Evolutionary conservation across 805 yeast genomes (phyloP), one percentile per base, ranked within the genome.

Genomic region (Hanseniaspora guilliermondii): DNA sequence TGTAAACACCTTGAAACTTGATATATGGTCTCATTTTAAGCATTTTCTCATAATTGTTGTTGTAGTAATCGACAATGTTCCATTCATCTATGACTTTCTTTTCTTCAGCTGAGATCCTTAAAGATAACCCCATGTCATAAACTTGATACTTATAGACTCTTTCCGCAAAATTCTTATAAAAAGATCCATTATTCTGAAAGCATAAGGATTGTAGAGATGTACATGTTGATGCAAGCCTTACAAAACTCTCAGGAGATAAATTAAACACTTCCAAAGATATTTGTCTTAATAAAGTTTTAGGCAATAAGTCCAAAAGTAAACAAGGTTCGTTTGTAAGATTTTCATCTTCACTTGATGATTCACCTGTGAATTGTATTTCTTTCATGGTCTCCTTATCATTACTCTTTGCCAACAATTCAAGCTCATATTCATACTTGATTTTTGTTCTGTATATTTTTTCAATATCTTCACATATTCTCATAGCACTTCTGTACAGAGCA

Each of bases 1-100:
- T 85, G 61, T 91, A 91, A 19, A 87, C 75, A 1, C 98, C 98
- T 53, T 79, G 73, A 65, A 78, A 86, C 62, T 91, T 83, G 35
- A 89, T 61, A 61, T 82, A 83, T 0, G 97, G 96, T 39, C 96
- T 70, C 37, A 76, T 75, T 42, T 60, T 63, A 4, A 72, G 47
- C 75, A 72, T 72, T 7, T 58, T 48, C 19, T 58, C 58, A 65
- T 68, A 66, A 53, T 74, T 65, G 42, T 66, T 62, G 46, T 70
- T 71, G 72, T 78, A 77, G 21, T 32, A 49, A 17, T 63, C 58
- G 12, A 64, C 63, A 19, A 70, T 73, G 67, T 73, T 72, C 40
- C 60, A 45, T 17, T 62, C 60, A 52, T 69, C 69, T 35, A 73
- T 58, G n/a, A 47, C 48, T 44, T 30, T 21, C 12, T 44, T 42